These are phyloP conservation scores for Ophiostoma perfectum DNA, from an alignment of 2,329 filamentous ascomycete genomes.

Conservation along the genomic window DNA sequence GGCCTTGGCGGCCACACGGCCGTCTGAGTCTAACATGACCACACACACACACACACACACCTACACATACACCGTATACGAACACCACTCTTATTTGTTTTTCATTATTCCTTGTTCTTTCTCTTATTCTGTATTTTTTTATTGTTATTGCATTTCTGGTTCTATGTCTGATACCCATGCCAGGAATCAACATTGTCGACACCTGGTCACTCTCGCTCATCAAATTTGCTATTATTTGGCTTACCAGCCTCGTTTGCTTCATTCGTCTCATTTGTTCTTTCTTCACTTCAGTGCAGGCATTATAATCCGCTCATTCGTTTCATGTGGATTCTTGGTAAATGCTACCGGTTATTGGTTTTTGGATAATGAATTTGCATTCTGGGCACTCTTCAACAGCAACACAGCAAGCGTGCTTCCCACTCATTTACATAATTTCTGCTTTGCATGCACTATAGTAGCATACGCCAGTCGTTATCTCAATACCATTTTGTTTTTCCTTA, in stretches of 20 bases:
- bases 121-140: background rate
- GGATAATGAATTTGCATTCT: background rate
- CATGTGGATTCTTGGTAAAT: background rate
- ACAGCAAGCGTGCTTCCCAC: background rate
- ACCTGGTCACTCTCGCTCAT: background rate
- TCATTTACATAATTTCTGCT: background rate
- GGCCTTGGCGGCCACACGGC: constrained; percentile 41
- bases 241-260: background rate
- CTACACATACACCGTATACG: background rate
- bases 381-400: constrained; percentile 1
- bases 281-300: background rate
- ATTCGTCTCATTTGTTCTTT: background rate
- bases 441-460: background rate
- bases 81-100: background rate
- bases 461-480: background rate
- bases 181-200: constrained; percentile 5
- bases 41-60: background rate
- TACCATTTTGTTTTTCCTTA: background rate
- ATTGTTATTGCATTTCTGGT: background rate
- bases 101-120: background rate
- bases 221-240: background rate
- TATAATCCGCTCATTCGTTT: background rate
- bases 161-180: constrained; percentile 24
- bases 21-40: background rate
- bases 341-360: background rate